phyloP scores from a whole-genome alignment of 192 early-diverging fungal species.

The Rhizophlyctis rosea region DNA sequence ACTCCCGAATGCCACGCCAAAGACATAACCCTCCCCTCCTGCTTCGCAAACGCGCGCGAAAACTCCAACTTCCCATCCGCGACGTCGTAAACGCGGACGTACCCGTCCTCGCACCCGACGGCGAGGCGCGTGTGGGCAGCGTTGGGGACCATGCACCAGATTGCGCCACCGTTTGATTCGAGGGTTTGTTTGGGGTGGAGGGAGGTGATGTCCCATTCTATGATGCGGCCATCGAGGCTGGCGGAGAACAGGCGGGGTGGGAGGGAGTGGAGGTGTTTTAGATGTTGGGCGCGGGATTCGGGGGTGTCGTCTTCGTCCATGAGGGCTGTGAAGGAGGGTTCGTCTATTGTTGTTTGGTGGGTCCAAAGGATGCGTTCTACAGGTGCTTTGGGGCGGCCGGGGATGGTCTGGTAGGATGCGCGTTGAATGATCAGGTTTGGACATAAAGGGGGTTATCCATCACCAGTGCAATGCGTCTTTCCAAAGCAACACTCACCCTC shows the following conservation, averaged over 20 bases:
- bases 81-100: slow-evolving; percentile 84
- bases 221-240: slow-evolving; percentile 77
- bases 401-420: slow-evolving; percentile 61
- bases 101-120: slow-evolving; percentile 91
- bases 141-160: slow-evolving; percentile 91
- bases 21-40: slow-evolving; percentile 72
- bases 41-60: slow-evolving; percentile 65
- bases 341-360: slow-evolving; percentile 53
- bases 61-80: slow-evolving; percentile 61
- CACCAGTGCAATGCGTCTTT: neutral
- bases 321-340: slow-evolving; percentile 63
- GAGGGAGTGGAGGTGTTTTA: slow-evolving; percentile 29
- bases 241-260: slow-evolving; percentile 82
- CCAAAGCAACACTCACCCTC: slow-evolving; percentile 53
- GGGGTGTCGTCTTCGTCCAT: slow-evolving; percentile 58
- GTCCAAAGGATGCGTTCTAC: slow-evolving; percentile 84
- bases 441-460: neutral
- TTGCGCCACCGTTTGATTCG: slow-evolving; percentile 83
- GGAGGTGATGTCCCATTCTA: slow-evolving; percentile 79
- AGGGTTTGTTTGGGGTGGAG: slow-evolving; percentile 48
- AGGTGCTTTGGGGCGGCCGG: slow-evolving; percentile 67
- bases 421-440: neutral
- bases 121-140: slow-evolving; percentile 61
- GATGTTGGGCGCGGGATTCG: slow-evolving; percentile 46
- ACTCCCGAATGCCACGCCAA: slow-evolving; percentile 77